phyloP scores from a whole-genome alignment of 208 protist species.

The Vickermania spadyakhi region DNA sequence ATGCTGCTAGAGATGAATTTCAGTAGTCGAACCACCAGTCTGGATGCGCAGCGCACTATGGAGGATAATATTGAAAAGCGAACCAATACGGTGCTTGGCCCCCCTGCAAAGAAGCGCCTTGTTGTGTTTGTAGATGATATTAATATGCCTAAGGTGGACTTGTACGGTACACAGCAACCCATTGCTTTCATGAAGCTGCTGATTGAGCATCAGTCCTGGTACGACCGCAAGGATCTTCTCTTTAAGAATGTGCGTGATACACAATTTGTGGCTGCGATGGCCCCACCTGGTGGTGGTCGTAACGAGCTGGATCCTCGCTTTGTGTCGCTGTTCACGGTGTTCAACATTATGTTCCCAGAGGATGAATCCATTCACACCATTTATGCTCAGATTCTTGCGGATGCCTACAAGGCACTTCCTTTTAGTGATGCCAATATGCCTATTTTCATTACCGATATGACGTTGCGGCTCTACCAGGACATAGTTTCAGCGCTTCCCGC shows the following conservation, averaged over 20 bases:
- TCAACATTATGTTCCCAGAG: constrained; percentile 97
- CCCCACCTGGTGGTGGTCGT: constrained; percentile 94
- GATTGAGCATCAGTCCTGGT: constrained; percentile 94
- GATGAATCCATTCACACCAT: constrained; percentile 94
- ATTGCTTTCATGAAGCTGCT: constrained; percentile 98
- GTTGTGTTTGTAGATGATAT: constrained; percentile 98
- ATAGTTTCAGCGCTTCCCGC: constrained; percentile 91
- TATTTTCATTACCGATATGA: constrained; percentile 85
- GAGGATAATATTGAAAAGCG: constrained; percentile 97
- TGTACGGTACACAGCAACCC: constrained; percentile 98
- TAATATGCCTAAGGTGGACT: constrained; percentile 98
- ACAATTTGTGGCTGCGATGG: constrained; percentile 96
- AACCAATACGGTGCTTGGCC: constrained; percentile 92
- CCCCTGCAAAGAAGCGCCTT: constrained; percentile 94
- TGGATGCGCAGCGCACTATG: constrained; percentile 94
- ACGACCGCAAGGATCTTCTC: constrained; percentile 94
- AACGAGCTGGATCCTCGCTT: constrained; percentile 97
- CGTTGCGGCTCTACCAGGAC: constrained; percentile 90
- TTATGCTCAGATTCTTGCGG: constrained; percentile 92
- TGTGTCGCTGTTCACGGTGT: constrained; percentile 95
- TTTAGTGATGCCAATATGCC: constrained; percentile 24
- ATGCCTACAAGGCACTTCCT: constrained; percentile 78
- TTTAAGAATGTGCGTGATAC: constrained; percentile 96
- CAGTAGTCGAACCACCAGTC: constrained; percentile 91
- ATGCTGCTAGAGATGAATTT: constrained; percentile 96